Evolutionary conservation across 768 basidiomycete species (phyloP).

Genomic region (Boletus sp.): DNA sequence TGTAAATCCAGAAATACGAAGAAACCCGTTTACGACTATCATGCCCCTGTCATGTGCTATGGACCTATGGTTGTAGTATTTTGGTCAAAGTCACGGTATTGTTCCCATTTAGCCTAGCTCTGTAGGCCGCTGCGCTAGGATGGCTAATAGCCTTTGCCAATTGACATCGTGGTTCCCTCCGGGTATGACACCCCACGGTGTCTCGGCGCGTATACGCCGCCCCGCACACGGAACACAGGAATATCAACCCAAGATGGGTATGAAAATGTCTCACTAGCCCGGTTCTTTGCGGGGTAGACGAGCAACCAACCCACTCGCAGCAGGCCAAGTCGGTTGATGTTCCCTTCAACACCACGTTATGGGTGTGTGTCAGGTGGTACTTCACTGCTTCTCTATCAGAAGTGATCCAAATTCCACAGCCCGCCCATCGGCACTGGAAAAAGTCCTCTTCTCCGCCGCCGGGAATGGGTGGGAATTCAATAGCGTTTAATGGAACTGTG

Average conservation of each 20-base stretch:
- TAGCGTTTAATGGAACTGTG: slow-evolving; percentile 3
- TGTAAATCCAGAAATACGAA: slow-evolving; percentile 12
- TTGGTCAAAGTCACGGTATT: slow-evolving; percentile 20
- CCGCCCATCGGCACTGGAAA: slow-evolving; percentile 18
- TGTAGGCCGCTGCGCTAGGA: slow-evolving; percentile 17
- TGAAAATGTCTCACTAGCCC: slow-evolving; percentile 19
- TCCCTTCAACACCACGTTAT: slow-evolving; percentile 5
- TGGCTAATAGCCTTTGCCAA: slow-evolving; percentile 2
- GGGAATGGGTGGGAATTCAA: slow-evolving; percentile 7
- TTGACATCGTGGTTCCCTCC: slow-evolving; percentile 1
- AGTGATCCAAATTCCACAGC: slow-evolving; percentile 21
- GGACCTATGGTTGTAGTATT: slow-evolving; percentile 6
- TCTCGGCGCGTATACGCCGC: slow-evolving; percentile 14
- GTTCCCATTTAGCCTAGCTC: not conserved
- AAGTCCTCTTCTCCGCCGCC: not conserved
- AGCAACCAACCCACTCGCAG: slow-evolving; percentile 19
- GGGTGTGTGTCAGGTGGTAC: slow-evolving; percentile 10
- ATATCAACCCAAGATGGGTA: slow-evolving; percentile 14
- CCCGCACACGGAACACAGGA: slow-evolving; percentile 20
- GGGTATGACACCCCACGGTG: slow-evolving; percentile 12
- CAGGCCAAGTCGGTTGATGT: not conserved
- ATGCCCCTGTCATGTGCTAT: not conserved
- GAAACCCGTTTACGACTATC: not conserved
- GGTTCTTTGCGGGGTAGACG: not conserved
- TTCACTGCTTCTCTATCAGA: slow-evolving; percentile 12